Evolutionary conservation across 805 yeast genomes (phyloP).

Genomic region (Barnettozyma wickerhamii): DNA sequence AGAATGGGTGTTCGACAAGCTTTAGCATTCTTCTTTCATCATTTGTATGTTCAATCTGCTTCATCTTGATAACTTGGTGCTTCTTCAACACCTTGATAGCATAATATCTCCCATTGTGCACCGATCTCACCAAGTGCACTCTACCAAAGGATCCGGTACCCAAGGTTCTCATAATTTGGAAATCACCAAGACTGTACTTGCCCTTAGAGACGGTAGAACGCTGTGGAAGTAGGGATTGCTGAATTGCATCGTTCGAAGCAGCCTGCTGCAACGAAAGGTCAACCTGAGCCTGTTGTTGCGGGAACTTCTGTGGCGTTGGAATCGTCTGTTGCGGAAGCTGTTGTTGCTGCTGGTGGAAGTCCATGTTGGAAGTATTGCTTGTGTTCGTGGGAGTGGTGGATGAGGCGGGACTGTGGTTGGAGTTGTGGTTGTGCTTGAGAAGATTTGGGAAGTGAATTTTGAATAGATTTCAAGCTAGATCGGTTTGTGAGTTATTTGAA

Average conservation of each 20-base stretch:
- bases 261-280: neutral
- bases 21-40: conserved; percentile 90
- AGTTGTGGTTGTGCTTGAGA: conserved; percentile 2
- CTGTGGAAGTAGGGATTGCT: conserved; percentile 22
- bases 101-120: conserved; percentile 86
- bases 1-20: conserved; percentile 83
- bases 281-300: neutral
- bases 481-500: neutral
- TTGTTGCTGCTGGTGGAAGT: conserved; percentile 3
- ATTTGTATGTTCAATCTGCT: conserved; percentile 93
- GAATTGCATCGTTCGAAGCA: conserved; percentile 10
- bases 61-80: conserved; percentile 83
- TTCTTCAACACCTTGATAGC: conserved; percentile 92
- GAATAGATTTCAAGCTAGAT: neutral
- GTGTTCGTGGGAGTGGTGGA: neutral
- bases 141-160: conserved; percentile 97
- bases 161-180: conserved; percentile 78
- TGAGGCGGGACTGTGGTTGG: neutral
- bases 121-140: conserved; percentile 82
- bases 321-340: conserved; percentile 3
- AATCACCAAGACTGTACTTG: conserved; percentile 76
- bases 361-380: neutral
- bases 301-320: conserved; percentile 1
- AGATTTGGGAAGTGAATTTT: neutral
- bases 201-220: conserved; percentile 41